phyloP scores from a whole-genome alignment of 1,284 basidiomycete genomes.

The Sphagnurus paluster region DNA sequence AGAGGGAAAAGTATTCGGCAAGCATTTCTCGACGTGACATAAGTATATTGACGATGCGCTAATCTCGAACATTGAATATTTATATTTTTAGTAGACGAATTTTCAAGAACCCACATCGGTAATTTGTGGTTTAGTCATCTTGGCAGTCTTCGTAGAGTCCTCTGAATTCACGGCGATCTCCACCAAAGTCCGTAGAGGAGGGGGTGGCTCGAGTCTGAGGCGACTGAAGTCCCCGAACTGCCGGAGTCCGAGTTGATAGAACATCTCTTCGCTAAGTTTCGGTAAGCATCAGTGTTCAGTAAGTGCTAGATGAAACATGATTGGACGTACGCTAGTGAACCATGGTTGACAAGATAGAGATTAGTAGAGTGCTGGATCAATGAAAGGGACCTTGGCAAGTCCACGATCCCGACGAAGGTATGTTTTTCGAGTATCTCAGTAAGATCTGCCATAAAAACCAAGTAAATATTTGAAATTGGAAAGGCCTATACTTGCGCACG shows the following conservation, averaged over 20 bases:
- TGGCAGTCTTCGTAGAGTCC: conserved; percentile 49
- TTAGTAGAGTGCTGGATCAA: conserved; percentile 89
- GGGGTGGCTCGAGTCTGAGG: conserved; percentile 83
- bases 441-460: conserved; percentile 55
- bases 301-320: conserved; percentile 2
- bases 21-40: conserved; percentile 80
- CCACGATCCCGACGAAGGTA: conserved; percentile 92
- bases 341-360: conserved; percentile 89
- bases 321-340: conserved; percentile 69
- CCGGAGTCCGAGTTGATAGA: conserved; percentile 90
- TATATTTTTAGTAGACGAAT: conserved; percentile 1
- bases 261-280: conserved; percentile 81
- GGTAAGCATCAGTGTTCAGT: conserved; percentile 6
- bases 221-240: conserved; percentile 88
- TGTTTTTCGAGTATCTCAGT: conserved; percentile 86
- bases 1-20: conserved; percentile 87
- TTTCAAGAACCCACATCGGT: conserved; percentile 62
- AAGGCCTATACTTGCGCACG: conserved; percentile 31
- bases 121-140: conserved; percentile 58
- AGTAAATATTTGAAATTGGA: not conserved
- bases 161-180: conserved; percentile 81
- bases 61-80: conserved; percentile 2
- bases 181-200: conserved; percentile 70
- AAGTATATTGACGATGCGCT: conserved; percentile 65
- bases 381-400: conserved; percentile 72